Evolutionary conservation across 1,139 yeast genomes (phyloP).

Genomic region (Spathaspora sp.): DNA sequence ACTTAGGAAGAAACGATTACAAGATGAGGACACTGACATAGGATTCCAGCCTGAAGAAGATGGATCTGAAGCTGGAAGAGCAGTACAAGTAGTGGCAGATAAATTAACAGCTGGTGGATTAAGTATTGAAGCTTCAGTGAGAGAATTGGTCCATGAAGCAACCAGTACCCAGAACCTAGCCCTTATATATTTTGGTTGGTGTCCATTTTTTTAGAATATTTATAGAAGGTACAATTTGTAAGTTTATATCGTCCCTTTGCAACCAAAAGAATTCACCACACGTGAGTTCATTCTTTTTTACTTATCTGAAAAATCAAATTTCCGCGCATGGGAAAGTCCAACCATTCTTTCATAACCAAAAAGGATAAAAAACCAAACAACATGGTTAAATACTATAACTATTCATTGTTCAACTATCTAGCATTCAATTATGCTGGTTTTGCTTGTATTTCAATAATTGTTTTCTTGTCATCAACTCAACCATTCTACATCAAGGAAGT

Average conservation of each 20-base stretch:
- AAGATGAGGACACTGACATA: conserved; percentile 35
- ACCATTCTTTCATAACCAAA: not conserved
- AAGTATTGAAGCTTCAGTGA: conserved; percentile 80
- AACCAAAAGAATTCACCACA: not conserved
- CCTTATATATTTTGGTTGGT: conserved; percentile 83
- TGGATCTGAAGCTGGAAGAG: conserved; percentile 78
- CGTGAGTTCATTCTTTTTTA: not conserved
- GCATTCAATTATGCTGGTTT: conserved; percentile 39
- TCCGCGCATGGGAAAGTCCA: not conserved
- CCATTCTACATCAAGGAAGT: conserved; percentile 64
- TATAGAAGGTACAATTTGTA: not conserved
- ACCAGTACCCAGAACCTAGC: conserved; percentile 67
- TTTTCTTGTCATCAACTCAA: conserved; percentile 67
- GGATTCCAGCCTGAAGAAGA: conserved; percentile 41
- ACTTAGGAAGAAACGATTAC: conserved; percentile 55
- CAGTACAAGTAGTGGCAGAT: conserved; percentile 68
- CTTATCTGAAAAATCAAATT: not conserved
- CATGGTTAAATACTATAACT: conserved; percentile 11
- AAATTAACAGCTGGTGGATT: conserved; percentile 68
- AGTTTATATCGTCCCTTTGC: too few relatives aligned
- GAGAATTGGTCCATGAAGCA: conserved; percentile 80
- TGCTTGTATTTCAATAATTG: conserved; percentile 58
- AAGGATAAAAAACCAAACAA: not conserved
- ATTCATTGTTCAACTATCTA: conserved; percentile 19
- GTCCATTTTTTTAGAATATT: conserved; percentile 39